A percentile compares a stretch with the other conserved stretches of the same genome.
Conservation (phyloP, 352 stramenopile species). For the Globisporangium polare region DNA sequence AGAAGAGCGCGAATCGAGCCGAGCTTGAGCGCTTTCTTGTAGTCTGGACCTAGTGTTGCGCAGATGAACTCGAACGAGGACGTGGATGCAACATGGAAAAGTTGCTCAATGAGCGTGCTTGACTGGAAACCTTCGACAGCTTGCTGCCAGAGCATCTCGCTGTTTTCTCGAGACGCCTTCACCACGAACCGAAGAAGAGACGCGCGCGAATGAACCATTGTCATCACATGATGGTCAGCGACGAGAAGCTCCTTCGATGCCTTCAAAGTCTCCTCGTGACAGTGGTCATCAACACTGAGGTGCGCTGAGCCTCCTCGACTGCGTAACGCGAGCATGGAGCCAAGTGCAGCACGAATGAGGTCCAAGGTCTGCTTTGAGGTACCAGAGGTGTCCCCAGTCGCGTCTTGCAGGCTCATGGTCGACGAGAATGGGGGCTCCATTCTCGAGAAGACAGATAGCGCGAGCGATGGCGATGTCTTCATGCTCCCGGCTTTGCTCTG, state of each 20-base stretch:
- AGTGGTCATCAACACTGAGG: not conserved
- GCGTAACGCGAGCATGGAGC: not conserved
- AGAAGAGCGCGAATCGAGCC: slow-evolving; percentile 24
- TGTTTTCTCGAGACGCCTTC: not conserved
- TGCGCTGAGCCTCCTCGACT: not conserved
- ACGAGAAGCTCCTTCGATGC: not conserved
- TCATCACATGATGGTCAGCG: not conserved
- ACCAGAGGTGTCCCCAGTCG: not conserved
- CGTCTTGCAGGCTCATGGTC: not conserved
- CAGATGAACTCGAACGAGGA: slow-evolving; percentile 12
- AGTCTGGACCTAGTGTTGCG: slow-evolving; percentile 22
- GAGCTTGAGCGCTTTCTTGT: slow-evolving; percentile 32
- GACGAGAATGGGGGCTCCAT: slow-evolving; percentile 5
- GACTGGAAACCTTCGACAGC: not conserved
- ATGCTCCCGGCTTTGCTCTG: not conserved
- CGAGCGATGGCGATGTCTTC: not conserved
- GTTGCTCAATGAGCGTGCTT: slow-evolving; percentile 10
- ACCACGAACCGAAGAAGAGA: slow-evolving; percentile 27
- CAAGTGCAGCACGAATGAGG: slow-evolving; percentile 1
- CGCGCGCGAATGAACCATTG: slow-evolving; percentile 15
- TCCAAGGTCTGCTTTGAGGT: not conserved
- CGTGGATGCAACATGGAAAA: slow-evolving; percentile 29
- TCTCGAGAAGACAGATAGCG: not conserved
- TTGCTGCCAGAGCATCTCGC: not conserved
- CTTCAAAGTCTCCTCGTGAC: not conserved